These are phyloP conservation scores for Talaromyces stipitatus DNA, from an alignment of 495 filamentous ascomycete species.

Conservation along the genomic window DNA sequence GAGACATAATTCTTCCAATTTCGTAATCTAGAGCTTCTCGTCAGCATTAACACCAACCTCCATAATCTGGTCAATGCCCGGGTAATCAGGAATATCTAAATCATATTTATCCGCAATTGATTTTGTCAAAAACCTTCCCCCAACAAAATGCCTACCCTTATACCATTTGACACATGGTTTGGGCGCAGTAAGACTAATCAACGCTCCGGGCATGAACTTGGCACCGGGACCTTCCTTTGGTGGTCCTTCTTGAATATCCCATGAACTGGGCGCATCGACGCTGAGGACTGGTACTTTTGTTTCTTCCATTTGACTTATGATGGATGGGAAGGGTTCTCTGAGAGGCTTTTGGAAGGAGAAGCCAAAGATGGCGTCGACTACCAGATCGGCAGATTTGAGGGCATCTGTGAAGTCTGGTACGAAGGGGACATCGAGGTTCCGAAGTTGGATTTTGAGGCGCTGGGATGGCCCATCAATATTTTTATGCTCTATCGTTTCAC, in stretches of 20 bases:
- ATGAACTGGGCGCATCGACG: constrained; percentile 87
- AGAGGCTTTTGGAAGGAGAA: constrained; percentile 93
- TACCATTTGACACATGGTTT: constrained; percentile 88
- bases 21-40: constrained; percentile 44
- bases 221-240: constrained; percentile 70
- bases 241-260: constrained; percentile 85
- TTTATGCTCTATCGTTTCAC: too few species aligned
- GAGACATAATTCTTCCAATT: neutral
- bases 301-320: constrained; percentile 68
- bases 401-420: constrained; percentile 67
- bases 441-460: constrained; percentile 77
- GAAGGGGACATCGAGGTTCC: constrained; percentile 77
- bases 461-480: too few species aligned
- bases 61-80: constrained; percentile 81
- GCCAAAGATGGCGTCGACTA: constrained; percentile 93
- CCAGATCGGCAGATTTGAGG: constrained; percentile 60
- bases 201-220: constrained; percentile 65
- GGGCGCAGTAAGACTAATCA: constrained; percentile 89
- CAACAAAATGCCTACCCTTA: constrained; percentile 79
- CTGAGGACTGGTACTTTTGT: constrained; percentile 72
- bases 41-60: constrained; percentile 57
- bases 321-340: constrained; percentile 76
- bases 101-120: constrained; percentile 82
- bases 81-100: constrained; percentile 73
- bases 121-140: constrained; percentile 78